Evolutionary conservation across 768 basidiomycete species (phyloP).

Genomic region (Rossbeevera mucosa): DNA sequence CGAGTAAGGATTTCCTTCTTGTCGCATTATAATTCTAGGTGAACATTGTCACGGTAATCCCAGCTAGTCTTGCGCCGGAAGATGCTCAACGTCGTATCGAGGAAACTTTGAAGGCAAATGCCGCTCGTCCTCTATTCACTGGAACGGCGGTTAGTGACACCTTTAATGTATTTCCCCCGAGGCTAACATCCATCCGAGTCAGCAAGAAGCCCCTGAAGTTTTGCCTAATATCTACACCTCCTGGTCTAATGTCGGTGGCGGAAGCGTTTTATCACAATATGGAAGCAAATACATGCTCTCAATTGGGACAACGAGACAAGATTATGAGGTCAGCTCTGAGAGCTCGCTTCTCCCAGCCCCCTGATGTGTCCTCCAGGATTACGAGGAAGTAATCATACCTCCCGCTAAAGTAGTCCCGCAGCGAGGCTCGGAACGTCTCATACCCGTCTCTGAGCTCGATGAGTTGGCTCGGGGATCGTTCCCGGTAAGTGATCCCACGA

Average conservation of each 20-base stretch:
- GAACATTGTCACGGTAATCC: background rate
- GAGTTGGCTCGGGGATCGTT: conserved; percentile 77
- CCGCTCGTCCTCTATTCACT: conserved; percentile 61
- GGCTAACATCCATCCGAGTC: conserved; percentile 14
- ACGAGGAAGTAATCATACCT: conserved; percentile 87
- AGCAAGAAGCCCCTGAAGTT: conserved; percentile 55
- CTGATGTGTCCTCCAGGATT: conserved; percentile 49
- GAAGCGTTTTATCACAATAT: conserved; percentile 56
- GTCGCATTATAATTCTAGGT: background rate
- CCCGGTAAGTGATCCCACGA: conserved; percentile 47
- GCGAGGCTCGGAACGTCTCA: conserved; percentile 61
- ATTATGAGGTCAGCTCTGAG: conserved; percentile 52
- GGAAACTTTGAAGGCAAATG: conserved; percentile 53
- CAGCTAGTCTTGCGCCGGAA: conserved; percentile 37
- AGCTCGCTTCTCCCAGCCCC: background rate
- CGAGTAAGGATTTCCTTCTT: conserved; percentile 6
- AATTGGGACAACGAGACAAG: conserved; percentile 66
- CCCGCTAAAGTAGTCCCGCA: conserved; percentile 78
- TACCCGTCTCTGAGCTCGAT: conserved; percentile 71
- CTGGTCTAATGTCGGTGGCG: conserved; percentile 50
- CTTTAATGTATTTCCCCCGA: background rate
- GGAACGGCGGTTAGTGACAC: conserved; percentile 43
- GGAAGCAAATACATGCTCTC: conserved; percentile 82
- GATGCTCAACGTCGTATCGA: conserved; percentile 61
- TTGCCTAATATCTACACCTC: conserved; percentile 91